These are phyloP conservation scores for Trichosporon sp. DNA, from an alignment of 1,284 basidiomycete species.

Conservation along the genomic window DNA sequence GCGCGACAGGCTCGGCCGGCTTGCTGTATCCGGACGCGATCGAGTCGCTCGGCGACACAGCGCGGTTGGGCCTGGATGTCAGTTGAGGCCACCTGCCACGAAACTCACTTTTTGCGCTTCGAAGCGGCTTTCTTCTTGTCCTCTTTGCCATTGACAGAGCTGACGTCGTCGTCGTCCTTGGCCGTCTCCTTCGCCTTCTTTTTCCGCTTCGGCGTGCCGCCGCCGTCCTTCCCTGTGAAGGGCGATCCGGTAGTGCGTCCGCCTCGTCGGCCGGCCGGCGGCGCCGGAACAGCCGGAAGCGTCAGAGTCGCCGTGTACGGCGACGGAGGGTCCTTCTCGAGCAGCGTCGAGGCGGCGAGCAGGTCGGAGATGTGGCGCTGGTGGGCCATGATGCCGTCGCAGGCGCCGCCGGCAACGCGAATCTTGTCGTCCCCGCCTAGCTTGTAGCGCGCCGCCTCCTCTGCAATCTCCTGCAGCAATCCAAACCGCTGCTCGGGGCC, in stretches of 20 bases:
- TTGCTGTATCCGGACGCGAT: constrained; percentile 40
- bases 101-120: constrained; percentile 44
- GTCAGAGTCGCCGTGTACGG: constrained; percentile 61
- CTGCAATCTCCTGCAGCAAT: constrained; percentile 86
- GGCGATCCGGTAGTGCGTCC: constrained; percentile 43
- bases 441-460: constrained; percentile 85
- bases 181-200: constrained; percentile 28
- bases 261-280: constrained; percentile 39
- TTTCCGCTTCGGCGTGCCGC: constrained; percentile 44
- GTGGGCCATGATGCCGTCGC: constrained; percentile 77
- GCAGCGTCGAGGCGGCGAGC: constrained; percentile 49
- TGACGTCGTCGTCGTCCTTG: constrained; percentile 44
- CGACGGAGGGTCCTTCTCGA: constrained; percentile 51
- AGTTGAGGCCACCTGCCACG: neutral
- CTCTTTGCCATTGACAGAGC: constrained; percentile 29
- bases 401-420: constrained; percentile 87
- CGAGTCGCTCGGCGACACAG: constrained; percentile 43
- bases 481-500: constrained; percentile 76
- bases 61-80: constrained; percentile 30
- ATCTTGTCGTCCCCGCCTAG: constrained; percentile 99
- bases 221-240: constrained; percentile 21
- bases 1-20: constrained; percentile 28
- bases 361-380: constrained; percentile 59
- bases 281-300: constrained; percentile 57
- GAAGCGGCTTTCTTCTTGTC: constrained; percentile 35